phyloP scores from a whole-genome alignment of 1,284 basidiomycete species.

The Athelia psychrophila region DNA sequence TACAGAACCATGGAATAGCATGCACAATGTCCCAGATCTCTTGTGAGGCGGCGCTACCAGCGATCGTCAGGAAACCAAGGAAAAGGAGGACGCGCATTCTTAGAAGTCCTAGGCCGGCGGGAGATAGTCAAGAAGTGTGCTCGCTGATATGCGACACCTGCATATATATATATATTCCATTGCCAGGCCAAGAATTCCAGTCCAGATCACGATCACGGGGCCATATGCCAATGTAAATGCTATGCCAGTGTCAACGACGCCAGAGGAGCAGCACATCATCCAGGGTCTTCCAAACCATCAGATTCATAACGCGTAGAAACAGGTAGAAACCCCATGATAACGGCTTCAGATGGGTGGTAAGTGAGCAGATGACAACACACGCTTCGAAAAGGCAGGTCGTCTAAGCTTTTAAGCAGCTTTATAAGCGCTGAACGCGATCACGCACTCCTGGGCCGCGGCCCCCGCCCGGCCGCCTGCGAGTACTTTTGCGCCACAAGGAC shows the following conservation, averaged over 20 bases:
- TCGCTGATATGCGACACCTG: background rate
- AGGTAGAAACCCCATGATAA: too few species aligned
- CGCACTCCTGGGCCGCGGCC: too few species aligned
- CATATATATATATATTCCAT: background rate
- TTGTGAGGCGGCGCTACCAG: constrained; percentile 26
- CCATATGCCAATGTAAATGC: background rate
- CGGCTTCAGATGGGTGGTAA: too few species aligned
- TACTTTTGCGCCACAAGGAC: too few species aligned
- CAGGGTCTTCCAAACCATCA: too few species aligned
- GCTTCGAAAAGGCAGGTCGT: too few species aligned
- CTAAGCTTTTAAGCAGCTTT: too few species aligned
- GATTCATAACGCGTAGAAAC: too few species aligned
- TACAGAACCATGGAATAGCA: constrained; percentile 2
- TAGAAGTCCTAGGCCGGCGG: background rate
- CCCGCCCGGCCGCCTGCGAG: too few species aligned
- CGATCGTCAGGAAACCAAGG: constrained; percentile 4
- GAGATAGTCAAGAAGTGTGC: background rate
- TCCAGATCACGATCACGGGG: background rate
- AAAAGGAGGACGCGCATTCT: background rate
- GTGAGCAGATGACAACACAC: too few species aligned
- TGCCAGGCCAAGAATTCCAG: background rate
- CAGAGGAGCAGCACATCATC: too few species aligned
- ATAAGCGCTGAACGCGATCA: too few species aligned
- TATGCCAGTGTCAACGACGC: constrained; percentile 12
- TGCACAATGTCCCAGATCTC: constrained; percentile 44